These are phyloP conservation scores for Aspergillus costaricaensis DNA, from an alignment of 2,329 filamentous ascomycete species.

Conservation along the genomic window DNA sequence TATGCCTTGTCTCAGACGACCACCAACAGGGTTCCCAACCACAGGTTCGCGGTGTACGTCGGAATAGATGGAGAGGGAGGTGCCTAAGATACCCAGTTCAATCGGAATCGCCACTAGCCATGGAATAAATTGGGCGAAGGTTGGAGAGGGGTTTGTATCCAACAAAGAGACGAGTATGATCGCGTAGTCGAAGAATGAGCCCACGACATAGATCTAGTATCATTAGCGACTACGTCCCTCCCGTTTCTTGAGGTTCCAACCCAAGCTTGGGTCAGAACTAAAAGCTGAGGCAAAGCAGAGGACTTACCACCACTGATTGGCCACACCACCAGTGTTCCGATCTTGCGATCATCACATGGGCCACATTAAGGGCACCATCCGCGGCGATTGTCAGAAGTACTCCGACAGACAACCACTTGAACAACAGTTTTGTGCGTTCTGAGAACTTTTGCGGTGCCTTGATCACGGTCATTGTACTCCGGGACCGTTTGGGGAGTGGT, in stretches of 20 bases:
- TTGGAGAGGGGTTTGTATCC: conserved; percentile 80
- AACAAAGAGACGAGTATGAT: conserved; percentile 84
- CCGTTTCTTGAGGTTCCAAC: not conserved
- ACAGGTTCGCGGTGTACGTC: conserved; percentile 65
- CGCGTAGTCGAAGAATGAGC: conserved; percentile 82
- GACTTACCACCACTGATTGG: conserved; percentile 70
- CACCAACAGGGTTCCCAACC: conserved; percentile 51
- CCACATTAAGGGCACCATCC: conserved; percentile 71
- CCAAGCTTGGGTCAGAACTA: not conserved
- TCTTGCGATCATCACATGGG: conserved; percentile 69
- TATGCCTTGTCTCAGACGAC: conserved; percentile 42
- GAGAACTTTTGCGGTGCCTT: conserved; percentile 61
- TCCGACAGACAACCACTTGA: conserved; percentile 72
- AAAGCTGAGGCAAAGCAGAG: not conserved
- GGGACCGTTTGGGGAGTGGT: conserved; percentile 70
- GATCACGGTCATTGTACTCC: conserved; percentile 52
- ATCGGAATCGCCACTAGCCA: conserved; percentile 74
- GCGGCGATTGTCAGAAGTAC: conserved; percentile 73
- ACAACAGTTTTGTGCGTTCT: conserved; percentile 67
- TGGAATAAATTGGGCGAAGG: conserved; percentile 73
- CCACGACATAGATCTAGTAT: conserved; percentile 76
- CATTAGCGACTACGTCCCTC: conserved; percentile 9
- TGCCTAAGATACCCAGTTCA: conserved; percentile 71
- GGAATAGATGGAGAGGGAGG: conserved; percentile 69
- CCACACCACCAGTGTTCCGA: conserved; percentile 79